These are phyloP conservation scores for Camellia oleifera DNA, from an alignment of 179 eudicot genomes.

Conservation along the genomic window DNA sequence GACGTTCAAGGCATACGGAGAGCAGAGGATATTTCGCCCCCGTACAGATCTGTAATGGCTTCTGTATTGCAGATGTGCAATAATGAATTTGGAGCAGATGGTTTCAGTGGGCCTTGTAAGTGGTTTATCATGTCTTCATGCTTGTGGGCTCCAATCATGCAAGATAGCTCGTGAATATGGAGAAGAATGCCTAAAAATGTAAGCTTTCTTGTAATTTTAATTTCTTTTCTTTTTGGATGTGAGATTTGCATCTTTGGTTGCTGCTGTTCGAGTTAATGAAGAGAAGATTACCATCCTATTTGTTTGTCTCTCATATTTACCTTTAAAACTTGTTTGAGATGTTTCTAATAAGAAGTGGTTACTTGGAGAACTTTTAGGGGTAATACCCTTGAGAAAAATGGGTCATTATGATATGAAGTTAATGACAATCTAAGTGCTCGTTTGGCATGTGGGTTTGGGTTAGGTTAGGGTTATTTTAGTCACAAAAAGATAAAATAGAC, in stretches of 20 bases:
- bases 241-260: neutral
- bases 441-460: too few relatives aligned
- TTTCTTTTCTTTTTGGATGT: neutral
- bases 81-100: neutral
- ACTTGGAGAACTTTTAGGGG: neutral
- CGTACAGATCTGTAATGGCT: neutral
- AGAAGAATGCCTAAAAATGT: neutral
- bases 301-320: neutral
- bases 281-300: neutral
- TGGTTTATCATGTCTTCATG: neutral
- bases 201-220: neutral
- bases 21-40: too few relatives aligned
- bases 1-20: too few relatives aligned
- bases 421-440: too few relatives aligned
- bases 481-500: too few relatives aligned
- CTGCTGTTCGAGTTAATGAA: conserved; percentile 5
- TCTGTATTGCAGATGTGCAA: neutral
- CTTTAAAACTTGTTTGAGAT: neutral
- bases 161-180: neutral
- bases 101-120: neutral
- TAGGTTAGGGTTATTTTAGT: too few relatives aligned
- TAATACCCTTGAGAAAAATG: too few relatives aligned
- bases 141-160: neutral
- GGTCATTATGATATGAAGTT: too few relatives aligned
- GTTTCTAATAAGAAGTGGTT: neutral